Evolutionary conservation across 305 asterid species (phyloP).

Genomic region (Ajuga reptans): DNA sequence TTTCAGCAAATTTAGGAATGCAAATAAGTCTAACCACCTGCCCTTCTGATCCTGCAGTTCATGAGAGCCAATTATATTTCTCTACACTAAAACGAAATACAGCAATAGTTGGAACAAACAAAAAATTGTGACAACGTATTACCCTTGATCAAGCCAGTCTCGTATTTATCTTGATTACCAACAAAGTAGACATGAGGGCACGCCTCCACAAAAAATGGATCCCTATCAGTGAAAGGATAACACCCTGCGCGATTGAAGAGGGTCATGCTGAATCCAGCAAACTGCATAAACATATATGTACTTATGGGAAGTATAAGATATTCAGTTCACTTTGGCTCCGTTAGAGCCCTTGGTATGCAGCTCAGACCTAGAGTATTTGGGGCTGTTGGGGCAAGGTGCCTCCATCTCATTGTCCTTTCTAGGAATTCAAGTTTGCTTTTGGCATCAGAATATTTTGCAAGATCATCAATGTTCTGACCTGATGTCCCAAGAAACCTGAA

Average conservation of each 20-base stretch:
- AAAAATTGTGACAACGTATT: slow-evolving; percentile 20
- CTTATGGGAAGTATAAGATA: neutral
- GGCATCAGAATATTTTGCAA: slow-evolving; percentile 73
- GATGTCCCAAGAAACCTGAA: slow-evolving; percentile 87
- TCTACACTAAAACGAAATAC: neutral
- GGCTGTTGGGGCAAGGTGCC: slow-evolving; percentile 94
- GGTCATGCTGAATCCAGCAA: neutral
- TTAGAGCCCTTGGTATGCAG: neutral
- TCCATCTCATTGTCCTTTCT: slow-evolving; percentile 93
- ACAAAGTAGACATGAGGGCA: slow-evolving; percentile 90
- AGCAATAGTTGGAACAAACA: slow-evolving; percentile 2
- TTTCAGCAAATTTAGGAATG: slow-evolving; percentile 75
- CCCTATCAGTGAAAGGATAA: slow-evolving; percentile 91
- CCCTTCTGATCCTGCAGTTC: slow-evolving; percentile 70
- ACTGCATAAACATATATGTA: slow-evolving; percentile 6
- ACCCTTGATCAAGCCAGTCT: slow-evolving; percentile 60
- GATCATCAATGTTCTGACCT: slow-evolving; percentile 87
- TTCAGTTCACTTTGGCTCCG: neutral
- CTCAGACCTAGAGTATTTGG: slow-evolving; percentile 83
- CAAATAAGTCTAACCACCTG: slow-evolving; percentile 71
- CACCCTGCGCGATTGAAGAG: slow-evolving; percentile 54
- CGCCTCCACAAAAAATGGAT: slow-evolving; percentile 72
- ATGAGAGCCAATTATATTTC: slow-evolving; percentile 12
- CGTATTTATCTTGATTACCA: slow-evolving; percentile 81
- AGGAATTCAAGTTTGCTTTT: slow-evolving; percentile 51